A percentile compares a stretch with the other conserved stretches of the same genome.
Conservation (phyloP, 108 stramenopile species). For the Cyclotella choctawhatcheeana region DNA sequence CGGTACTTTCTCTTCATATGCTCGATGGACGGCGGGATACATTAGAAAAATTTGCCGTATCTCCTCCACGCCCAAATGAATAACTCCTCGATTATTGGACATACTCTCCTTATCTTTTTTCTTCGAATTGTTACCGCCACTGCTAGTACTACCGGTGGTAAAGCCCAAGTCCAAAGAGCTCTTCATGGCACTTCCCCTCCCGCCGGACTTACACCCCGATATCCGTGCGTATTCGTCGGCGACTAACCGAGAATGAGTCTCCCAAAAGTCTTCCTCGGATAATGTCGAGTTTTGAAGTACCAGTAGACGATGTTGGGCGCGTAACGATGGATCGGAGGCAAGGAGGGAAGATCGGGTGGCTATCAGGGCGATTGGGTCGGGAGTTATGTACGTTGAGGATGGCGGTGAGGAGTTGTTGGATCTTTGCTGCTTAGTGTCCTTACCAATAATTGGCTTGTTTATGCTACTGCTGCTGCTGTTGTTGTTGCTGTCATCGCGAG, state of each 20-base stretch:
- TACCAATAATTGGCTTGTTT: conserved; percentile 13
- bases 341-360: conserved; percentile 82
- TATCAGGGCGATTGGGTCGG: conserved; percentile 72
- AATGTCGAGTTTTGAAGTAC: conserved; percentile 74
- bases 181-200: conserved; percentile 70
- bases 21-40: conserved; percentile 90
- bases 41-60: conserved; percentile 91
- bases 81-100: no score
- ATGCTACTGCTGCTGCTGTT: not conserved
- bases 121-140: conserved; percentile 18
- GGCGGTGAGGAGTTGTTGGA: conserved; percentile 32
- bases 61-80: conserved; percentile 74
- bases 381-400: conserved; percentile 58
- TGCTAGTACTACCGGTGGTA: not conserved
- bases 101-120: conserved; percentile 56
- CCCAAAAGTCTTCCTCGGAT: conserved; percentile 88
- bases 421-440: conserved; percentile 4
- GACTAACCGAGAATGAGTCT: conserved; percentile 65
- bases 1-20: conserved; percentile 93
- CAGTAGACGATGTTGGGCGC: conserved; percentile 79
- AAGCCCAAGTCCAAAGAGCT: conserved; percentile 65
- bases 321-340: conserved; percentile 82
- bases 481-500: conserved; percentile 39
- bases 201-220: conserved; percentile 55
- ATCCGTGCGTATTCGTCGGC: conserved; percentile 89